Conservation (phyloP, 106 monocot genomes). For the Alisma plantagoaquatica region DNA sequence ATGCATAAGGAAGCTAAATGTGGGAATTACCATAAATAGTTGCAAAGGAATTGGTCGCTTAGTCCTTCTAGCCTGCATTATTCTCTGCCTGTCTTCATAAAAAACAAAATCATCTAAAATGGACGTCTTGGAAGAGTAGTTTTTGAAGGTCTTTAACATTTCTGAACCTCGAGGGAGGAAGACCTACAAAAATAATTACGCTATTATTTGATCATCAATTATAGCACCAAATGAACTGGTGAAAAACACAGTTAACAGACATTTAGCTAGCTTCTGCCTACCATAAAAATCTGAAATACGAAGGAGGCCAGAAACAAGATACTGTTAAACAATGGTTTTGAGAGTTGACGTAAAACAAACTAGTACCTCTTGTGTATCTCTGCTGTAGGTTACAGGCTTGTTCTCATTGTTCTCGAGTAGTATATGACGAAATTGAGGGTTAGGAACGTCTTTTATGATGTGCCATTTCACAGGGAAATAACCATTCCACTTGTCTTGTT, state of each 20-base stretch:
- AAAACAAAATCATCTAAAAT: conserved; percentile 83
- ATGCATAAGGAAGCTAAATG: too few relatives aligned
- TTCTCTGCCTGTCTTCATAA: conserved; percentile 79
- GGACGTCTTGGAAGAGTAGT: conserved; percentile 59
- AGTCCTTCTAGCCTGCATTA: conserved; percentile 61
- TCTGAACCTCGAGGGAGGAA: conserved; percentile 69
- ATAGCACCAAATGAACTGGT: background rate
- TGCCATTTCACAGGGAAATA: conserved; percentile 96
- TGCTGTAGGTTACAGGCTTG: conserved; percentile 34
- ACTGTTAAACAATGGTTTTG: too few relatives aligned
- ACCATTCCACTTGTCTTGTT: conserved; percentile 94
- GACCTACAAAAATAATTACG: conserved; percentile 28
- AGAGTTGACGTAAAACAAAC: background rate
- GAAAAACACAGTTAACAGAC: too few relatives aligned
- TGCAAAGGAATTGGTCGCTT: conserved; percentile 12
- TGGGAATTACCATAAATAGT: too few relatives aligned
- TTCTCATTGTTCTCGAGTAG: conserved; percentile 50
- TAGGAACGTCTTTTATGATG: conserved; percentile 67
- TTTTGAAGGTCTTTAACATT: conserved; percentile 75
- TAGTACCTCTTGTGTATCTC: conserved; percentile 38
- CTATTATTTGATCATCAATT: background rate
- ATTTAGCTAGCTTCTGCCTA: too few relatives aligned
- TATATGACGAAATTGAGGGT: conserved; percentile 48
- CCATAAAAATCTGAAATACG: too few relatives aligned
- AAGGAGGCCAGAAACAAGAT: too few relatives aligned